Percentiles rank a stretch among this genome's conserved stretches.
Evolutionary conservation across 208 protist genomes (phyloP).

Genomic region (Porcisia deanei): DNA sequence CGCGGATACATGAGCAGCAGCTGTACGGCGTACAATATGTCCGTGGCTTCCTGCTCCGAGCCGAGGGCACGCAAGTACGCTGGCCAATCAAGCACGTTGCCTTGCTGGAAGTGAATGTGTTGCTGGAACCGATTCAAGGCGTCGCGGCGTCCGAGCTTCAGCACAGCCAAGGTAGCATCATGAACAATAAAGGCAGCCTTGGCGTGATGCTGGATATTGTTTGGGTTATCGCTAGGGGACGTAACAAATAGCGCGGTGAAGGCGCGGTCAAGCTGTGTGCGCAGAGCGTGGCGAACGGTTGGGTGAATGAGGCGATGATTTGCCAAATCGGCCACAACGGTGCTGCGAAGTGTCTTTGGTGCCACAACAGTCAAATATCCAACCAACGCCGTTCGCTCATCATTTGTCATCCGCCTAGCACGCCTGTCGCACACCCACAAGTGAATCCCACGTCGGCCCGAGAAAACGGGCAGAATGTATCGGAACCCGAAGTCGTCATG

Average conservation of each 20-base stretch:
- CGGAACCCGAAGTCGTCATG: constrained; percentile 97
- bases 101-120: constrained; percentile 51
- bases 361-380: constrained; percentile 91
- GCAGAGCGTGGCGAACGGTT: constrained; percentile 62
- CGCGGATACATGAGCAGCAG: constrained; percentile 94
- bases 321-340: constrained; percentile 63
- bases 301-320: constrained; percentile 84
- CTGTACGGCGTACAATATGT: constrained; percentile 61
- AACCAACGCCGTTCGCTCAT: constrained; percentile 90
- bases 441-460: constrained; percentile 98
- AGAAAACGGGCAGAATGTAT: constrained; percentile 98
- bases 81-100: constrained; percentile 69
- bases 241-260: constrained; percentile 76
- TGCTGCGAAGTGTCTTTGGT: constrained; percentile 58
- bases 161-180: constrained; percentile 56
- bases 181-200: constrained; percentile 74
- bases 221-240: constrained; percentile 61
- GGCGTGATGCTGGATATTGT: constrained; percentile 58
- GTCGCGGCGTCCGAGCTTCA: constrained; percentile 75
- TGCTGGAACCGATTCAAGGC: constrained; percentile 56
- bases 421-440: constrained; percentile 98
- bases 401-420: constrained; percentile 88
- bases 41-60: constrained; percentile 35
- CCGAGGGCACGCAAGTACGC: constrained; percentile 53
- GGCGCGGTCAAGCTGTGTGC: constrained; percentile 48